phyloP scores from a whole-genome alignment of 345 rosid species.

The Cardamine resedifolia region DNA sequence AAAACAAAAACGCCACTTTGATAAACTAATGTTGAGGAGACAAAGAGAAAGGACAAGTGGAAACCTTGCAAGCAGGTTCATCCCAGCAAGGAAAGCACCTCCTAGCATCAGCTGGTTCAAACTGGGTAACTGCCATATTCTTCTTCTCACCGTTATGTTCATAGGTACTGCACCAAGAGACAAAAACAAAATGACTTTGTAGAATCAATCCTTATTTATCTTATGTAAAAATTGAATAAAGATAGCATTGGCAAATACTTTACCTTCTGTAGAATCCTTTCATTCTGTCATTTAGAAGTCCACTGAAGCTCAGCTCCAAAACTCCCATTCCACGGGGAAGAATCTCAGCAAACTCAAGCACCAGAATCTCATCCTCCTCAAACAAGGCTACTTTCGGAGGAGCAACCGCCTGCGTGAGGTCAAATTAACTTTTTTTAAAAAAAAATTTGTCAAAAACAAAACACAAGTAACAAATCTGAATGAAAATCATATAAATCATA shows the following conservation, averaged over 20 bases:
- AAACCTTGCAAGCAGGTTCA: slow-evolving; percentile 97
- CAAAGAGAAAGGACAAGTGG: neutral
- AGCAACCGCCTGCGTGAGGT: slow-evolving; percentile 46
- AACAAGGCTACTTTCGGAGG: slow-evolving; percentile 52
- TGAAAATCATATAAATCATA: neutral
- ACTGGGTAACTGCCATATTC: slow-evolving; percentile 98
- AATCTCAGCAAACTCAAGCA: slow-evolving; percentile 65
- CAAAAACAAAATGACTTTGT: neutral
- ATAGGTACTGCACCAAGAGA: slow-evolving; percentile 53
- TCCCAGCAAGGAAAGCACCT: slow-evolving; percentile 99
- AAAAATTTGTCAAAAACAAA: too few species aligned
- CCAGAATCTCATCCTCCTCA: slow-evolving; percentile 74
- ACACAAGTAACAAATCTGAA: too few species aligned
- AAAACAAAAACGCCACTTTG: neutral
- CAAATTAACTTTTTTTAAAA: neutral
- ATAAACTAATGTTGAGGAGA: neutral
- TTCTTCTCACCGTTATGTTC: slow-evolving; percentile 83
- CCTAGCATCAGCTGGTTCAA: slow-evolving; percentile 96
- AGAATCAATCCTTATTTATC: neutral
- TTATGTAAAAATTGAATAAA: neutral
- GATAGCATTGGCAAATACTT: neutral
- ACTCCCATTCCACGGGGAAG: slow-evolving; percentile 75
- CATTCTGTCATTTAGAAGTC: slow-evolving; percentile 78
- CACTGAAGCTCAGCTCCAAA: slow-evolving; percentile 58
- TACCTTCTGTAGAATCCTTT: slow-evolving; percentile 94